Conservation (phyloP, 2,329 filamentous ascomycete genomes). For the Cladosporium sp. region DNA sequence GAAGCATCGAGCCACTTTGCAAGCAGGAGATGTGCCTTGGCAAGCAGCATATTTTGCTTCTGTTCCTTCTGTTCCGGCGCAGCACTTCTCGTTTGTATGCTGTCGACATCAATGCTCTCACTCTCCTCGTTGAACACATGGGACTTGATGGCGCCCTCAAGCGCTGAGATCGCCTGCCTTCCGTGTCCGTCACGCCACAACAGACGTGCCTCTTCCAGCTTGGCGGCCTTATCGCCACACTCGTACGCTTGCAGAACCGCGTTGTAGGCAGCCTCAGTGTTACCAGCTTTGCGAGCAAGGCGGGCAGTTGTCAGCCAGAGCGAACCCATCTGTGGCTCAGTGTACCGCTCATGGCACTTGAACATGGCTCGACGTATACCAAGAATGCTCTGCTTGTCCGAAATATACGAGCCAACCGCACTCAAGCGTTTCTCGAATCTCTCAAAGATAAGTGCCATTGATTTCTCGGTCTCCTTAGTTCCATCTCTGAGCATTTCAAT, state of each 20-base stretch:
- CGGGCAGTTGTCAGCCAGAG: slow-evolving; percentile 84
- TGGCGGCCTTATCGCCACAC: slow-evolving; percentile 80
- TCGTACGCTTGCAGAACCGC: slow-evolving; percentile 86
- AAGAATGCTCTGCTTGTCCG: slow-evolving; percentile 91
- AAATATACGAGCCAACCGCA: slow-evolving; percentile 81
- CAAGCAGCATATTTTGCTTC: slow-evolving; percentile 63
- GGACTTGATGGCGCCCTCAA: slow-evolving; percentile 80
- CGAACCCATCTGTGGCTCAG: slow-evolving; percentile 72
- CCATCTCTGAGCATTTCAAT: slow-evolving; percentile 66
- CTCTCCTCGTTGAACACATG: slow-evolving; percentile 63
- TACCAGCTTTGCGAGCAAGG: slow-evolving; percentile 81
- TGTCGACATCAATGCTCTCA: slow-evolving; percentile 7
- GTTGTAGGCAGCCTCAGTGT: slow-evolving; percentile 85
- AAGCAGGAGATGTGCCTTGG: slow-evolving; percentile 79
- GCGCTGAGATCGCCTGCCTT: slow-evolving; percentile 88
- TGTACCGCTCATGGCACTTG: slow-evolving; percentile 52
- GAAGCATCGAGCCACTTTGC: slow-evolving; percentile 96
- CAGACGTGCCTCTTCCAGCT: slow-evolving; percentile 89
- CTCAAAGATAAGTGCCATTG: slow-evolving; percentile 4
- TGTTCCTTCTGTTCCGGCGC: slow-evolving; percentile 38
- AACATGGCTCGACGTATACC: slow-evolving; percentile 84
- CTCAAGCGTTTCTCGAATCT: slow-evolving; percentile 77
- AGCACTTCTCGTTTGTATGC: not conserved
- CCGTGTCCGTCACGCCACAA: slow-evolving; percentile 93
- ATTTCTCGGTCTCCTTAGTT: slow-evolving; percentile 18